These are phyloP conservation scores for Leccinum holopus DNA, from an alignment of 1,284 basidiomycete species.

Conservation along the genomic window DNA sequence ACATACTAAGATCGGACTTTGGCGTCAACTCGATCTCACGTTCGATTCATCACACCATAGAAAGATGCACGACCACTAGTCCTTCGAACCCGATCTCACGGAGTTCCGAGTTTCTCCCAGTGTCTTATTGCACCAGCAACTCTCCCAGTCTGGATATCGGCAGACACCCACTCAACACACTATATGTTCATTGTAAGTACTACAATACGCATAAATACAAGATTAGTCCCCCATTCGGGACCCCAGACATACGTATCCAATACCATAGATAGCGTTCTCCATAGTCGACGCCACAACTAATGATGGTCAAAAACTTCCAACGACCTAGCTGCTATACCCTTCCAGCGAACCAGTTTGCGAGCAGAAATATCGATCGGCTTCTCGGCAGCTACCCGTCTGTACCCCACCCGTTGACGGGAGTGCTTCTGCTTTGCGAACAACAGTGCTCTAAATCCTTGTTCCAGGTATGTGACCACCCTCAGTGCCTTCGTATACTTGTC, in stretches of 20 bases:
- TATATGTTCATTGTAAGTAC: too few relatives aligned
- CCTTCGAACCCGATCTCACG: background rate
- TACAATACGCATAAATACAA: too few relatives aligned
- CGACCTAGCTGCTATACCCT: background rate
- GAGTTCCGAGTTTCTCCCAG: background rate
- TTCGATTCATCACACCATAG: background rate
- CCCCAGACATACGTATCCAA: background rate
- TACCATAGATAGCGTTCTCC: background rate
- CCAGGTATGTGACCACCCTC: slow-evolving; percentile 9
- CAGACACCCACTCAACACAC: background rate
- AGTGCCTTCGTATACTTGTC: background rate
- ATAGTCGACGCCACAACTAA: background rate
- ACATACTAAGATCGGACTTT: background rate
- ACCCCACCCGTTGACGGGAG: background rate
- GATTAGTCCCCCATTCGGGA: too few relatives aligned
- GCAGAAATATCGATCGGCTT: slow-evolving; percentile 2
- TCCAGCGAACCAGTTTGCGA: background rate
- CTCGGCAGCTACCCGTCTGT: slow-evolving; percentile 14
- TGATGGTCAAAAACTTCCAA: background rate
- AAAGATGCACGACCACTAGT: background rate
- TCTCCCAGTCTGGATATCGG: background rate
- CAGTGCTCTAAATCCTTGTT: slow-evolving; percentile 15
- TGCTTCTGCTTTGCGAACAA: slow-evolving; percentile 4
- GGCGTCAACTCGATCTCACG: background rate
- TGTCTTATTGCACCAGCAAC: background rate